Base-by-base conservation (phyloP, 345 rosid genomes). In the Rhodamnia rubescens region DNA sequence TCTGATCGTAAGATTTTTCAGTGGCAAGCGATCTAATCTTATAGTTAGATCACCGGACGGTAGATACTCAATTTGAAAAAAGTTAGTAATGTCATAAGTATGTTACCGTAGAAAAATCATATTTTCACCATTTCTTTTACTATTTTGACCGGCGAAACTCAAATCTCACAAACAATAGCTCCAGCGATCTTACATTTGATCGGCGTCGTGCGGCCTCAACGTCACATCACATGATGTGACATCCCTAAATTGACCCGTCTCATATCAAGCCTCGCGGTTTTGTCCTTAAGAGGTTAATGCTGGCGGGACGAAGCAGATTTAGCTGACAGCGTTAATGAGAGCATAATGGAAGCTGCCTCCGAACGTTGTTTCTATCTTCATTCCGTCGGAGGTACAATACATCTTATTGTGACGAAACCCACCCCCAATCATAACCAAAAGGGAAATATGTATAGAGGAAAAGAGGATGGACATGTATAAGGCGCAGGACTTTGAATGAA, bases 251-350 rank as follows among this genome's bases (percentile, higher is more conserved):
- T 42, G 44, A 42, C 44, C 5, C 44, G 44, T 42, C 44, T 42
- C 44, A 42, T 9, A 47, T 8, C 11, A 8, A 8, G 2, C 1
- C 50, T 47, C 2, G 11, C 50, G 11, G 11, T 47, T 47, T 47
- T 47, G 50, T 47, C 11, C 11, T 47, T 47, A 8, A 29, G 29
- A 53, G 55, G 83, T 4, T 49, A 29, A 93, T 93, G 97, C 93
- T 91, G 40, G 91, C 86, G n/a, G 84, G 44, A 74, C 36, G 91
- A 88, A 50, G 88, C 84, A 4, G 21, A n/a, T n/a, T 81, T 81
- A n/a, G 83, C 53, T 36, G 40, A 88, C 54, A 89, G 84, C 13
- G 54, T 51, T 11, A 18, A 51, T 44, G 86, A 56, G 64, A 50
- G 75, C 44, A 74, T 90, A 18, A 88, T 80, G 89, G 82, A 64